phyloP scores from a whole-genome alignment of 116 monocot genomes.

The Iris pallida region DNA sequence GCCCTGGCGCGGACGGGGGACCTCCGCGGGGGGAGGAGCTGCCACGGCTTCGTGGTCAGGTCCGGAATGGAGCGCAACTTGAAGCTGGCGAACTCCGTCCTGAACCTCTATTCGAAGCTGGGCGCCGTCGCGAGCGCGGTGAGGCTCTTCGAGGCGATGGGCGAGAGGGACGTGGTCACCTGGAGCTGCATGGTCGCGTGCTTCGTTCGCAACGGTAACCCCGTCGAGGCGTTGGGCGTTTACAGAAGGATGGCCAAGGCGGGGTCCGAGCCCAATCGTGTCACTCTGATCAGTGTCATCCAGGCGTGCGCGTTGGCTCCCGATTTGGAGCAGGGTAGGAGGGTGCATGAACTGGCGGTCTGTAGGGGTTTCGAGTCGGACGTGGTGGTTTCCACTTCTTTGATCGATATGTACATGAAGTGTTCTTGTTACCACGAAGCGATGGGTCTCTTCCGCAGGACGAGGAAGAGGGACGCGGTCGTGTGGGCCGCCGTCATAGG shows the following conservation, averaged over 20 bases:
- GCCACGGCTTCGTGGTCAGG: slow-evolving; percentile 49
- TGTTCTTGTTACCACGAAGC: slow-evolving; percentile 50
- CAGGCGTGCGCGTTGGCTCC: slow-evolving; percentile 46
- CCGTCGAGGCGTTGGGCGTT: slow-evolving; percentile 31
- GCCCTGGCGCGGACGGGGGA: slow-evolving; percentile 40
- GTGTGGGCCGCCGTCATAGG: slow-evolving; percentile 50
- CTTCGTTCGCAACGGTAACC: slow-evolving; percentile 29
- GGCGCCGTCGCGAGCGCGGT: slow-evolving; percentile 14
- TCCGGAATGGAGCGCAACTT: slow-evolving; percentile 21
- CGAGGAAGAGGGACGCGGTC: slow-evolving; percentile 49
- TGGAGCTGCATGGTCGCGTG: slow-evolving; percentile 67
- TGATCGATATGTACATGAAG: slow-evolving; percentile 86
- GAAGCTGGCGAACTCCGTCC: slow-evolving; percentile 41
- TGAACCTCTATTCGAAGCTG: slow-evolving; percentile 58
- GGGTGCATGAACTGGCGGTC: slow-evolving; percentile 34
- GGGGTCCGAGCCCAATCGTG: slow-evolving; percentile 36
- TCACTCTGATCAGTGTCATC: slow-evolving; percentile 44
- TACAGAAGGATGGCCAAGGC: slow-evolving; percentile 39
- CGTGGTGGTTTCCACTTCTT: slow-evolving; percentile 44
- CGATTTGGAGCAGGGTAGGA: slow-evolving; percentile 44
- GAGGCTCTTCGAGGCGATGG: slow-evolving; percentile 46
- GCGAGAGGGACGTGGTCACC: slow-evolving; percentile 46
- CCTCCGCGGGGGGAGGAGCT: slow-evolving; percentile 35
- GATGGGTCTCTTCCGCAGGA: slow-evolving; percentile 36
- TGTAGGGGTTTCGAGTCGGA: slow-evolving; percentile 40